Evolutionary conservation across 345 rosid genomes (phyloP).

Genomic region (Isatis tinctoria): DNA sequence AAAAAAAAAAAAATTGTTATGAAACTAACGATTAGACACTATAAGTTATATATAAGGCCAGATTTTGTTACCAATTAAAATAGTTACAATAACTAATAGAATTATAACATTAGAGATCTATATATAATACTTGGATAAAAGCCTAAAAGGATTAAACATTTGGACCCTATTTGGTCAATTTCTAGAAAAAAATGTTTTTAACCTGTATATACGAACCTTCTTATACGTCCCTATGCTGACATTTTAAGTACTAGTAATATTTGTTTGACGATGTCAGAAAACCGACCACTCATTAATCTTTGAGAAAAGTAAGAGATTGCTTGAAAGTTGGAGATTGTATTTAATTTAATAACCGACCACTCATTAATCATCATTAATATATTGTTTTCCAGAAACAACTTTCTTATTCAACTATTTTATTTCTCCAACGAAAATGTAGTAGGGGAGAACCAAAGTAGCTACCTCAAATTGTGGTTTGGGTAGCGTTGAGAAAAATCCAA

Average conservation of each 20-base stretch:
- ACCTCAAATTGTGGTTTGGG: neutral
- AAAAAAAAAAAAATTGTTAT: too few species aligned
- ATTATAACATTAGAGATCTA: too few species aligned
- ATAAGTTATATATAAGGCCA: too few species aligned
- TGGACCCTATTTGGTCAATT: neutral
- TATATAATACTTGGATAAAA: neutral
- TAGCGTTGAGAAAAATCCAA: neutral
- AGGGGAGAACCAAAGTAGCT: neutral
- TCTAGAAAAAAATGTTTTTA: neutral
- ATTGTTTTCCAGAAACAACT: neutral
- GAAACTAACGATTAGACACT: too few species aligned
- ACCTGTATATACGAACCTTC: neutral
- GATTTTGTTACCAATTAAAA: too few species aligned
- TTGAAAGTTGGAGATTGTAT: neutral
- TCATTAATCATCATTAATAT: conserved; percentile 10
- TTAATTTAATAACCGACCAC: conserved; percentile 12
- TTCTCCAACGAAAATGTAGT: neutral
- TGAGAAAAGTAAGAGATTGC: neutral
- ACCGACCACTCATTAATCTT: neutral
- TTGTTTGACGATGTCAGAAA: neutral
- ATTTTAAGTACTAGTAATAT: neutral
- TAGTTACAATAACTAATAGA: too few species aligned
- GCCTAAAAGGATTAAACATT: neutral
- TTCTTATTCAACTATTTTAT: neutral
- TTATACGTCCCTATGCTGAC: neutral